phyloP scores from a whole-genome alignment of 257 asterid species.

The Scutellaria galericulata region DNA sequence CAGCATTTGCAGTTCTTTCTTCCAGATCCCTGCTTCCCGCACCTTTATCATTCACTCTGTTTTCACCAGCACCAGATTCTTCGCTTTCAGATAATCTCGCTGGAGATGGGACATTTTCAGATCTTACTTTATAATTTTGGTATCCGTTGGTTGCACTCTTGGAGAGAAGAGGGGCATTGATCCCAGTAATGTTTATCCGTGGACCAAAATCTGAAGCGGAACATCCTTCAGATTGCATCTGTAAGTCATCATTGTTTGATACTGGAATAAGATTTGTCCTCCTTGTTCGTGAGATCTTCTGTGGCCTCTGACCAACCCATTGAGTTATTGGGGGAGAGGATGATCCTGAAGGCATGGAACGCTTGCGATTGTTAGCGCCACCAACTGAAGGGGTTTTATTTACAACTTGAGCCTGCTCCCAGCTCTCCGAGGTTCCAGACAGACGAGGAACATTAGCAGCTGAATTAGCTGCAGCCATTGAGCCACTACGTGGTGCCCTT shows the following conservation, averaged over 20 bases:
- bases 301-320: conserved; percentile 99
- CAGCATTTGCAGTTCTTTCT: conserved; percentile 58
- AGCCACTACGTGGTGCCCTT: conserved; percentile 83
- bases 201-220: conserved; percentile 85
- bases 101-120: conserved; percentile 75
- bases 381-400: conserved; percentile 57
- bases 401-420: conserved; percentile 73
- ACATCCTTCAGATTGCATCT: conserved; percentile 76
- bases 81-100: conserved; percentile 86
- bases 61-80: conserved; percentile 89
- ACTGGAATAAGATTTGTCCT: conserved; percentile 91
- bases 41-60: conserved; percentile 65
- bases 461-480: conserved; percentile 52
- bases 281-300: conserved; percentile 87
- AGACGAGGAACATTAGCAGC: conserved; percentile 58
- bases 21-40: conserved; percentile 55
- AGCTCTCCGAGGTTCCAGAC: conserved; percentile 78
- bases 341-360: conserved; percentile 73
- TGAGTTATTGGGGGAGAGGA: conserved; percentile 97
- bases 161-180: conserved; percentile 56
- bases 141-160: conserved; percentile 58
- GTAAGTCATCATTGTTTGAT: conserved; percentile 77
- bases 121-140: conserved; percentile 58
- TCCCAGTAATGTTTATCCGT: conserved; percentile 60
- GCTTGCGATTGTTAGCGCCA: conserved; percentile 82